Evolutionary conservation across 805 yeast species (phyloP).

Genomic region (Yamadazyma scolyti): DNA sequence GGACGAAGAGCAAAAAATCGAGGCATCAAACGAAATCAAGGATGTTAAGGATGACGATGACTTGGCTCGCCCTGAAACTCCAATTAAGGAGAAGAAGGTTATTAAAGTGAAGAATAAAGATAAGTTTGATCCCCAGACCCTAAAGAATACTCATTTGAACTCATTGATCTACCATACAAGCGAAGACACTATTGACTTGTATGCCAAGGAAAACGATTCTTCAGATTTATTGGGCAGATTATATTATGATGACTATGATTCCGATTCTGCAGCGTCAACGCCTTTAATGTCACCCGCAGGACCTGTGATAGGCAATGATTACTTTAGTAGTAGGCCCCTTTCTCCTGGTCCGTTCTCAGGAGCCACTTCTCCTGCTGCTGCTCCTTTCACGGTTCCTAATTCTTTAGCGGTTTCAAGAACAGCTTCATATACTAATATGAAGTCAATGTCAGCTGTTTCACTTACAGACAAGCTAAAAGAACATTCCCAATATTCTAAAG

Average conservation of each 20-base stretch:
- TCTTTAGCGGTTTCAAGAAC: neutral
- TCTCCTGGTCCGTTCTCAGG: slow-evolving; percentile 1
- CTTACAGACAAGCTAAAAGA: slow-evolving; percentile 8
- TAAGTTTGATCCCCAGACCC: slow-evolving; percentile 23
- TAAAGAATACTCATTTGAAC: slow-evolving; percentile 34
- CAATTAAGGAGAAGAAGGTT: slow-evolving; percentile 9
- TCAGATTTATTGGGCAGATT: slow-evolving; percentile 40
- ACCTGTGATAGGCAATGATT: slow-evolving; percentile 8
- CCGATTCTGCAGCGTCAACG: slow-evolving; percentile 21
- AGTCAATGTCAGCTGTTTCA: slow-evolving; percentile 13
- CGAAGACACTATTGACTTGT: slow-evolving; percentile 34
- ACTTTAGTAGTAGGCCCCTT: slow-evolving; percentile 8
- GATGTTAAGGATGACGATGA: slow-evolving; percentile 4
- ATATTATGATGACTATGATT: slow-evolving; percentile 41
- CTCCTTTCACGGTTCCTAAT: slow-evolving; percentile 1
- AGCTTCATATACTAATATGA: slow-evolving; percentile 8
- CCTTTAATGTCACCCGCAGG: slow-evolving; percentile 15
- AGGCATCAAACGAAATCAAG: slow-evolving; percentile 2
- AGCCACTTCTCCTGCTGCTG: slow-evolving; percentile 1
- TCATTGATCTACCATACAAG: slow-evolving; percentile 36
- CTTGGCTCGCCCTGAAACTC: slow-evolving; percentile 4
- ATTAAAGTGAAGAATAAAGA: slow-evolving; percentile 9
- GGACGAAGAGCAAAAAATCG: neutral
- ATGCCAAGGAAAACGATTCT: slow-evolving; percentile 32
- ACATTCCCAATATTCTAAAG: slow-evolving; percentile 26